These are phyloP conservation scores for Hypoxylon subgilvum DNA, from an alignment of 495 filamentous ascomycete species.

Conservation along the genomic window DNA sequence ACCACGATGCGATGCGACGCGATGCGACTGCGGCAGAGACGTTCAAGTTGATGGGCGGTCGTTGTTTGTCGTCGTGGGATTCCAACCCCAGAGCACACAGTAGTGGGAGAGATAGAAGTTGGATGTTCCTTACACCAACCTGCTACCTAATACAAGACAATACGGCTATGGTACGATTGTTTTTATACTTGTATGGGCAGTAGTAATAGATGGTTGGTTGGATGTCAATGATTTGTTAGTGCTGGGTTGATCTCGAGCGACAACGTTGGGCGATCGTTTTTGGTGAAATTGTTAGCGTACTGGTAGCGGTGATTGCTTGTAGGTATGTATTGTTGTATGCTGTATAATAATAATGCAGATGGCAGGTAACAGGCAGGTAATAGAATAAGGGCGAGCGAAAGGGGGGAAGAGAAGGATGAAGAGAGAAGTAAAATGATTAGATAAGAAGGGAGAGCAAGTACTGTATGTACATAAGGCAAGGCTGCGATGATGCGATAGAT, in stretches of 20 bases:
- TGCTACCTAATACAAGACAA: too few species aligned
- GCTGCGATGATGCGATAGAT: not conserved
- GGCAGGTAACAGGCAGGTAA: conserved; percentile 31
- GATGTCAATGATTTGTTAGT: conserved; percentile 7
- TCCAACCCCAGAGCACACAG: conserved; percentile 16
- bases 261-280: conserved; percentile 23
- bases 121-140: too few species aligned
- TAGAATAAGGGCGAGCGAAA: conserved; percentile 4
- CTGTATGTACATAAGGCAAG: not conserved
- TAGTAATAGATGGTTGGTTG: too few species aligned
- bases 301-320: not conserved
- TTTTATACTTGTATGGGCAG: not conserved
- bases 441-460: not conserved
- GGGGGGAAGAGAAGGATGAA: not conserved
- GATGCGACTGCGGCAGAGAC: not conserved
- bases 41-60: conserved; percentile 2
- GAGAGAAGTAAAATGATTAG: not conserved
- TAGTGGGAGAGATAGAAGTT: too few species aligned
- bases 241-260: conserved; percentile 17
- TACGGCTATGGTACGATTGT: not conserved
- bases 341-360: conserved; percentile 17
- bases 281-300: conserved; percentile 5
- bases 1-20: conserved; percentile 39
- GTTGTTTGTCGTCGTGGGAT: conserved; percentile 31
- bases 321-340: conserved; percentile 6